Evolutionary conservation across 225 moss, liverwort and hornwort genomes (phyloP), one percentile per base, ranked within the genome.

Genomic region (Sphagnum tenellum): DNA sequence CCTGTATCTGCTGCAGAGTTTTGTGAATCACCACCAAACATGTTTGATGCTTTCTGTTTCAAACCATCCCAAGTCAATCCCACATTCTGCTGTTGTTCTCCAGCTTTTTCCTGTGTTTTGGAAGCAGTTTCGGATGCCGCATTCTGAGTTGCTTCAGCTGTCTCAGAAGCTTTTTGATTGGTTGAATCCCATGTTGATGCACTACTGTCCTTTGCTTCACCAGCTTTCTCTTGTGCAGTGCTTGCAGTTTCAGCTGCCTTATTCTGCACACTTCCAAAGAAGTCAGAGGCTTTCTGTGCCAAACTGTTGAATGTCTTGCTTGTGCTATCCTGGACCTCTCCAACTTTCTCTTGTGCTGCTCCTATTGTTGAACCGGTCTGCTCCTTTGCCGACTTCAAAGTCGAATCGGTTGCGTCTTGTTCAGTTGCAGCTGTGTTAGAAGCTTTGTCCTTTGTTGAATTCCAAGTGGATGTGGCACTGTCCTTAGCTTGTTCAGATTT

Each of bases 41-140:
- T 72, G 4, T 5, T 74, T 1, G 79, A 57, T 1, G 83, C 83
- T 56, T 72, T 83, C 60, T 72, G 65, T 63, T 74, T 83, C 72
- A 79, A 67, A 0, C 44, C 44, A 5, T 77, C 77, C 79, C 72
- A 79, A 1, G 52, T 52, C 7, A 61, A 69, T 4, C 47, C 58
- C 7, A 10, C 57, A 3, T 62, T 64, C 29, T 56, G 47, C 6
- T 45, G 56, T 9, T 46, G 3, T 8, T 64, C 60, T 52, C 52
- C 52, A 1, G 52, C 62, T 3, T 49, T 55, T 10, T 69, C 44
- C 4, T 79, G 73, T 45, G 67, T 60, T 0, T 60, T 74, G 60
- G 71, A 67, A 3, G 69, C 76, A 0, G 7, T 56, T 12, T 69
- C 74, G 9, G 76, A 51, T 1, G 50, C 64, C 61, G 74, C 74